phyloP scores from a whole-genome alignment of 495 filamentous ascomycete genomes.

The Parathielavia hyrcaniae region DNA sequence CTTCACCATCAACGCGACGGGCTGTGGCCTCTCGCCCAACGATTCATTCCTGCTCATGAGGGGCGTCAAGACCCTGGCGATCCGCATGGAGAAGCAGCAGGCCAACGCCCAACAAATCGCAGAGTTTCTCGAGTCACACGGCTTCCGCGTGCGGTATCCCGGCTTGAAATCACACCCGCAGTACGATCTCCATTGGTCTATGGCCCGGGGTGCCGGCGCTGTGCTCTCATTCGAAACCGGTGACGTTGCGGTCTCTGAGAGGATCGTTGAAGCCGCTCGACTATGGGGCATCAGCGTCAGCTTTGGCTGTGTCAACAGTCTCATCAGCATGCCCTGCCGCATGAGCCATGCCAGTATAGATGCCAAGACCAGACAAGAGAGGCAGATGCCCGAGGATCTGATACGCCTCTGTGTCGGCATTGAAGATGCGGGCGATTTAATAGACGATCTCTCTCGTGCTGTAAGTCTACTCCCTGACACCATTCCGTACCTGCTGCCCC shows the following conservation, averaged over 20 bases:
- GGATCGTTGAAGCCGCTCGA: conserved; percentile 86
- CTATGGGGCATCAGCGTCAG: conserved; percentile 94
- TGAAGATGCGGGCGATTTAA: conserved; percentile 86
- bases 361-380: conserved; percentile 80
- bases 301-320: conserved; percentile 95
- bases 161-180: conserved; percentile 91
- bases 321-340: conserved; percentile 98
- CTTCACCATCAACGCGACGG: conserved; percentile 92
- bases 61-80: conserved; percentile 90
- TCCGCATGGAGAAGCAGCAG: conserved; percentile 98
- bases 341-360: conserved; percentile 99
- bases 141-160: conserved; percentile 92
- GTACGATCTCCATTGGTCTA: conserved; percentile 90
- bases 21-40: conserved; percentile 88
- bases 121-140: conserved; percentile 81
- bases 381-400: conserved; percentile 91
- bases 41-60: conserved; percentile 94
- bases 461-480: conserved; percentile 52
- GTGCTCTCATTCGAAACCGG: conserved; percentile 96
- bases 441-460: conserved; percentile 85
- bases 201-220: conserved; percentile 88
- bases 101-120: conserved; percentile 84
- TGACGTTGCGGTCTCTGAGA: conserved; percentile 69
- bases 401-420: conserved; percentile 95
- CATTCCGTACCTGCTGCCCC: neutral